phyloP scores from a whole-genome alignment of 164 flowering plant genomes.

The Hamamelis virginiana region DNA sequence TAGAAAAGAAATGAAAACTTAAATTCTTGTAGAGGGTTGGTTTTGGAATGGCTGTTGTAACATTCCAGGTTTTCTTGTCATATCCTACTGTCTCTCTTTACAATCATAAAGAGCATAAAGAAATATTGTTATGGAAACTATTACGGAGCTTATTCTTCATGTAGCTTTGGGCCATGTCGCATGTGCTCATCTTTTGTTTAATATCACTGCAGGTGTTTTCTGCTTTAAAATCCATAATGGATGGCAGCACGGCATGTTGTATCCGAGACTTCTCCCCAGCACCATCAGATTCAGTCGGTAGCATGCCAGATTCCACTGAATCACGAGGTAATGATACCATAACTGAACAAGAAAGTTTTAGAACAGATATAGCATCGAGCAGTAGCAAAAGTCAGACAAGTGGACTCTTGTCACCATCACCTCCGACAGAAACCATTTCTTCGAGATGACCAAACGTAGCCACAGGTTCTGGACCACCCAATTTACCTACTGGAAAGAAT shows the following conservation, averaged over 20 bases:
- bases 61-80: too few species aligned
- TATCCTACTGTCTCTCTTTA: too few species aligned
- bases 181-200: background rate
- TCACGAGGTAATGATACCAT: background rate
- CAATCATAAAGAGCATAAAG: too few species aligned
- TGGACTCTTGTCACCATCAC: constrained; percentile 8
- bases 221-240: constrained; percentile 16
- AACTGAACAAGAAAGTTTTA: background rate
- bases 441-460: background rate
- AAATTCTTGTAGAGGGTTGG: too few species aligned
- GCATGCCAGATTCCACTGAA: constrained; percentile 7
- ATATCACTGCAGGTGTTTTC: constrained; percentile 20
- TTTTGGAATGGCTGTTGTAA: too few species aligned
- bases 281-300: constrained; percentile 18
- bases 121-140: too few species aligned
- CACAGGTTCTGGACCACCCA: background rate
- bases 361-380: background rate
- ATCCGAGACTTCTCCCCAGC: constrained; percentile 22
- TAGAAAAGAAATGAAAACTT: too few species aligned
- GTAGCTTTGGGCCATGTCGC: background rate
- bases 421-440: background rate
- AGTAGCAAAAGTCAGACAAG: constrained; percentile 4
- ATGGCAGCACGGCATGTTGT: constrained; percentile 3
- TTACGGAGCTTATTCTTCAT: too few species aligned
- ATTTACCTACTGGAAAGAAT: background rate